phyloP scores from a whole-genome alignment of 768 basidiomycete genomes.

The Mrakia gelida region DNA sequence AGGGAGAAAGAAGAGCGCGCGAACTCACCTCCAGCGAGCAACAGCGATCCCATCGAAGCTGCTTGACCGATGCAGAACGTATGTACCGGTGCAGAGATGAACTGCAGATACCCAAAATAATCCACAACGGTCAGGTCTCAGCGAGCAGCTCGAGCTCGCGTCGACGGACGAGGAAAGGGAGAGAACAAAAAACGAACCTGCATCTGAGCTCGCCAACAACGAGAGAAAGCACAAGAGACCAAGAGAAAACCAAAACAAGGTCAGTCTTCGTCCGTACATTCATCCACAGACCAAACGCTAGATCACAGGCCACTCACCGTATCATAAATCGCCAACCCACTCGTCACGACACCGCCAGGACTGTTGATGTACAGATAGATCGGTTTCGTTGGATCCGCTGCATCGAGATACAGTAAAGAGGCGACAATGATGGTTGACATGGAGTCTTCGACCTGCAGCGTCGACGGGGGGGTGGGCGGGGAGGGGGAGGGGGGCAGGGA shows the following conservation, averaged over 20 bases:
- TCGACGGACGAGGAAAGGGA: background rate
- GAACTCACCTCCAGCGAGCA: slow-evolving; percentile 68
- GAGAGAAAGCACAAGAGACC: background rate
- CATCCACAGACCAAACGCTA: too few species aligned
- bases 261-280: too few species aligned
- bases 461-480: background rate
- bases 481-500: background rate
- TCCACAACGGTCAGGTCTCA: background rate
- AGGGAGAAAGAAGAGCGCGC: background rate
- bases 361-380: slow-evolving; percentile 97
- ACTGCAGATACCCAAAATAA: slow-evolving; percentile 49
- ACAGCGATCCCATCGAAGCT: slow-evolving; percentile 90
- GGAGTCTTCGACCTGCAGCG: slow-evolving; percentile 75
- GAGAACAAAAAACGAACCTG: slow-evolving; percentile 55
- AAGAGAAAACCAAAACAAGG: too few species aligned
- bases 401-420: slow-evolving; percentile 90
- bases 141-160: background rate
- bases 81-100: slow-evolving; percentile 89
- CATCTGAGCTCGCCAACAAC: slow-evolving; percentile 51
- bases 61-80: slow-evolving; percentile 96
- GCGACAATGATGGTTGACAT: slow-evolving; percentile 84
- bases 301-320: slow-evolving; percentile 65
- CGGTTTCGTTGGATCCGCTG: slow-evolving; percentile 87
- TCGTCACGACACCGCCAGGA: slow-evolving; percentile 92
- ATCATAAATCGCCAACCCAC: slow-evolving; percentile 94